phyloP scores from a whole-genome alignment of 305 asterid species.

The Fraxinus baroniana region DNA sequence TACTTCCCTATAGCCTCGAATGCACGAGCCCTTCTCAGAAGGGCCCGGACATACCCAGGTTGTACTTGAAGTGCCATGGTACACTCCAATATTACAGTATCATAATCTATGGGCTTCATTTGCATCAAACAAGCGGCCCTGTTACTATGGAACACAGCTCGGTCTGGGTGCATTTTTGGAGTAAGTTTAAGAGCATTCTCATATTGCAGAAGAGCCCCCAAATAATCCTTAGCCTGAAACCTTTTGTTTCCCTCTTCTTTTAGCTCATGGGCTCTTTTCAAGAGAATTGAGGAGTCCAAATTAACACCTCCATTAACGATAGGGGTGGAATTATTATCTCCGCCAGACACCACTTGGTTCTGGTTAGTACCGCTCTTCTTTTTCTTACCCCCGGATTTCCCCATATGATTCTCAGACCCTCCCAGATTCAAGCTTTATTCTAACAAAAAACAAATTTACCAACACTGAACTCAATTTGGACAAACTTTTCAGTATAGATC shows the following conservation, averaged over 20 bases:
- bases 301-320: constrained; percentile 63
- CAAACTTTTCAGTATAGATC: constrained; percentile 7
- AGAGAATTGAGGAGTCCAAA: constrained; percentile 56
- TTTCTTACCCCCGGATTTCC: constrained; percentile 89
- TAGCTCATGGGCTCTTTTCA: constrained; percentile 82
- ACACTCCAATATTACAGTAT: constrained; percentile 77
- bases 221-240: constrained; percentile 78
- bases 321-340: constrained; percentile 35
- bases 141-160: constrained; percentile 92
- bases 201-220: constrained; percentile 74
- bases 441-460: not conserved
- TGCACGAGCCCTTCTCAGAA: constrained; percentile 84
- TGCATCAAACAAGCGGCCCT: constrained; percentile 97
- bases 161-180: constrained; percentile 77
- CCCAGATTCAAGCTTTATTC: constrained; percentile 31
- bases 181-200: constrained; percentile 78
- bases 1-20: constrained; percentile 74
- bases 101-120: constrained; percentile 85
- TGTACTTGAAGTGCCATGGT: constrained; percentile 74
- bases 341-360: constrained; percentile 20
- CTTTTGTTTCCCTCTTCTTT: constrained; percentile 90
- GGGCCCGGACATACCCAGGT: constrained; percentile 69
- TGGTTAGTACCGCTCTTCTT: constrained; percentile 54
- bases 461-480: not conserved
- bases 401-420: constrained; percentile 47